phyloP scores from a whole-genome alignment of 345 rosid genomes.

The Fremontodendron californicum region DNA sequence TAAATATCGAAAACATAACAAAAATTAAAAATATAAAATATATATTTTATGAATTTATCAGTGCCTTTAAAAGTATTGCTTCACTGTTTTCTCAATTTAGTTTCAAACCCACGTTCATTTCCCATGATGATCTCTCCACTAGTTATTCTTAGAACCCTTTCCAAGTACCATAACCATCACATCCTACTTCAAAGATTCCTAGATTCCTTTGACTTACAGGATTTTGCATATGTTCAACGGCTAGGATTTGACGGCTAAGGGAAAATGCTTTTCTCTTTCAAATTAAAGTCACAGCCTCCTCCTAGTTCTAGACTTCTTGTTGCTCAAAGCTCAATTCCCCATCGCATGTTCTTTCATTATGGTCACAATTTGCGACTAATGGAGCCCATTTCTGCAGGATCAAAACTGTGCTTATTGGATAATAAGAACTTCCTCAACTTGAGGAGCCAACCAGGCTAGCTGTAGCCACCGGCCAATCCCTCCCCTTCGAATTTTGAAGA shows the following conservation, averaged over 20 bases:
- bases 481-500: not conserved
- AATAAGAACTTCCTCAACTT: conserved; percentile 33
- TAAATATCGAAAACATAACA: no score
- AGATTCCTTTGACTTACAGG: conserved; percentile 15
- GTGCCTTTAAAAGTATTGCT: no score
- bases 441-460: conserved; percentile 43
- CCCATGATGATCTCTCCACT: conserved; percentile 10
- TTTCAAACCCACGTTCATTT: not conserved
- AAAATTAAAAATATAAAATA: no score
- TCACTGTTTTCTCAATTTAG: not conserved
- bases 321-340: conserved; percentile 1
- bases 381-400: conserved; percentile 8
- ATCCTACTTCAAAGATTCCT: conserved; percentile 22
- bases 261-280: not conserved
- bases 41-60: no score
- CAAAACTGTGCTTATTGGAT: not conserved
- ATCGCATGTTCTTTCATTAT: not conserved
- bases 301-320: not conserved
- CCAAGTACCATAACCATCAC: not conserved
- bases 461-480: conserved; percentile 11
- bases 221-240: conserved; percentile 9
- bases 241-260: conserved; percentile 4
- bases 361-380: not conserved
- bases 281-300: not conserved
- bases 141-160: not conserved